Percentiles rank a stretch among this genome's conserved stretches.
Evolutionary conservation across 2,329 filamentous ascomycete species (phyloP).

Genomic region (Fusarium subtropicale): DNA sequence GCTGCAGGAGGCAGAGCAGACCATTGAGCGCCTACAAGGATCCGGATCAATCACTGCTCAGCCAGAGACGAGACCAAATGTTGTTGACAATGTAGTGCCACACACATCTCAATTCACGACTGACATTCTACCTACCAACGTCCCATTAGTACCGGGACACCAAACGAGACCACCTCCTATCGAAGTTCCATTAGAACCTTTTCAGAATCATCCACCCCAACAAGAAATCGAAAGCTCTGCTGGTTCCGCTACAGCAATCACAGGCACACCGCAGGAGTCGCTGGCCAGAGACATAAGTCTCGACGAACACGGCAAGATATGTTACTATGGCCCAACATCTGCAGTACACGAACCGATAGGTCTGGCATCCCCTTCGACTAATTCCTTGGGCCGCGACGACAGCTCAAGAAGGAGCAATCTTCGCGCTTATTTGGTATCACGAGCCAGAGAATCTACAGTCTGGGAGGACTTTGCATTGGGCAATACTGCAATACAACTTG

Average conservation of each 20-base stretch:
- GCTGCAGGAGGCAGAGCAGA: slow-evolving; percentile 3
- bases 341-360: slow-evolving; percentile 5
- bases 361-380: background rate
- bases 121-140: background rate
- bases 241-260: background rate
- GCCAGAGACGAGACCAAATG: background rate
- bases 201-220: background rate
- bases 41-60: accelerated
- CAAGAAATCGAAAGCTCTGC: background rate
- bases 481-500: background rate
- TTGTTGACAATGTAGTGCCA: background rate
- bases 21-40: background rate
- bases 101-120: background rate
- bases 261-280: background rate
- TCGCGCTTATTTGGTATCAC: background rate
- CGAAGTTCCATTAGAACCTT: background rate
- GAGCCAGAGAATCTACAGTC: background rate
- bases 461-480: slow-evolving; percentile 13
- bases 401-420: background rate
- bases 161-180: background rate
- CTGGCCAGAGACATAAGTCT: slow-evolving; percentile 2
- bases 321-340: slow-evolving; percentile 8
- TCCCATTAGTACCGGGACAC: background rate
- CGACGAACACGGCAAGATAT: slow-evolving; percentile 11
- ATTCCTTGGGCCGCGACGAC: background rate